A percentile compares a stretch with the other conserved stretches of the same genome.
Evolutionary conservation across 2,329 filamentous ascomycete species (phyloP).

Genomic region (Cordyceps javanica): DNA sequence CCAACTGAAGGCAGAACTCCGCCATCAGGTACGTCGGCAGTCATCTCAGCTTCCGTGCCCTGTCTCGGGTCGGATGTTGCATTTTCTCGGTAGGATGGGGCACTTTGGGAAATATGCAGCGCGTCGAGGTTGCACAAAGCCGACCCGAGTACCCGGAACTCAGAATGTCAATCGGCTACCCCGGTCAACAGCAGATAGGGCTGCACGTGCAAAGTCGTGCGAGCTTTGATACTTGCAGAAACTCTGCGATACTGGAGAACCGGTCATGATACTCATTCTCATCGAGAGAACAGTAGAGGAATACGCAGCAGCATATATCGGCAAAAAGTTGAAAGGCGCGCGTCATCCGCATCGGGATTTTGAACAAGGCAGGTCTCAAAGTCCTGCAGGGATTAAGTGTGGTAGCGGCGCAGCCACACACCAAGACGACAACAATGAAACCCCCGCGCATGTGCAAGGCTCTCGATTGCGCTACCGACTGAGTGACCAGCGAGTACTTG

Average conservation of each 20-base stretch:
- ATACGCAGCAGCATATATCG: background rate
- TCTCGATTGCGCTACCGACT: background rate
- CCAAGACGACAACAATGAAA: background rate
- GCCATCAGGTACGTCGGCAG: background rate
- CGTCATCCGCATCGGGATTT: background rate
- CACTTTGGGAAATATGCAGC: background rate
- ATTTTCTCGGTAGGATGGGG: background rate
- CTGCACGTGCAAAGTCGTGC: background rate
- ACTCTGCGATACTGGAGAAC: background rate
- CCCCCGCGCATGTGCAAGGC: background rate
- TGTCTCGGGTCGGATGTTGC: background rate
- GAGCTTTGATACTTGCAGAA: background rate
- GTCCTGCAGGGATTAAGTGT: background rate
- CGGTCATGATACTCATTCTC: no score
- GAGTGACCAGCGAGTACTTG: background rate
- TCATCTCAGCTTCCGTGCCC: background rate
- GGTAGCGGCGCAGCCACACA: background rate
- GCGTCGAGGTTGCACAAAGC: background rate
- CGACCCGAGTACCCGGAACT: conserved; percentile 5
- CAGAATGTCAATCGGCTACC: background rate
- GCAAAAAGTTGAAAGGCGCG: background rate
- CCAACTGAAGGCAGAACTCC: background rate
- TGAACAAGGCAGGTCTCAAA: background rate
- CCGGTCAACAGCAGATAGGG: background rate
- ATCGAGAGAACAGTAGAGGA: background rate